These are phyloP conservation scores for Oryza officinalis DNA, from an alignment of 176 grass and related monocot genomes.

Conservation along the genomic window DNA sequence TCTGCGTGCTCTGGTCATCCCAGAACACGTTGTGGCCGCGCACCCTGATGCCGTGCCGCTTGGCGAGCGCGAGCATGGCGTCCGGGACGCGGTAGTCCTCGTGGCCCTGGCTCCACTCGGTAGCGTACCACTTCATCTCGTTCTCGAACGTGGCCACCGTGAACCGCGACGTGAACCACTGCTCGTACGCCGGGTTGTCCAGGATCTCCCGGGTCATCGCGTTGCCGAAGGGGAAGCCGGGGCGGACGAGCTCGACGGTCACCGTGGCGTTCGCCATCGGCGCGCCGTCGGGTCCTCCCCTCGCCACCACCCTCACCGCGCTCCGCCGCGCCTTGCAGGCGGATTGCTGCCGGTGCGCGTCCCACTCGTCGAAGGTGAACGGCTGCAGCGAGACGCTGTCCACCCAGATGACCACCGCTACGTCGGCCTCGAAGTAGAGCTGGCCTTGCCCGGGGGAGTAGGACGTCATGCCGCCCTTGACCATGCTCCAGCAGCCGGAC, in stretches of 20 bases:
- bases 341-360: slow-evolving; percentile 35
- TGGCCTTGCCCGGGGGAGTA: neutral
- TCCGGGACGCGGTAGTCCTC: slow-evolving; percentile 54
- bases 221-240: slow-evolving; percentile 54
- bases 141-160: slow-evolving; percentile 90
- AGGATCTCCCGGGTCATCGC: slow-evolving; percentile 36
- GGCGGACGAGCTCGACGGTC: slow-evolving; percentile 18
- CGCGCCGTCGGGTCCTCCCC: slow-evolving; percentile 21
- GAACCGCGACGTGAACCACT: slow-evolving; percentile 84
- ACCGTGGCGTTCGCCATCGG: slow-evolving; percentile 40
- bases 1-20: slow-evolving; percentile 42
- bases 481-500: slow-evolving; percentile 34
- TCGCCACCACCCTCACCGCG: slow-evolving; percentile 12
- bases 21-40: slow-evolving; percentile 70
- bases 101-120: slow-evolving; percentile 36
- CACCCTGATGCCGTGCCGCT: slow-evolving; percentile 29
- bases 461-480: slow-evolving; percentile 37
- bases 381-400: slow-evolving; percentile 64
- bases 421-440: slow-evolving; percentile 35
- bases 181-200: slow-evolving; percentile 34
- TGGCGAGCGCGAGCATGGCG: slow-evolving; percentile 48
- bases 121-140: slow-evolving; percentile 97
- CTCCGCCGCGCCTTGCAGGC: slow-evolving; percentile 25
- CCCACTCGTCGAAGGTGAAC: slow-evolving; percentile 63
- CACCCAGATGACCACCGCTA: slow-evolving; percentile 46